These are phyloP conservation scores for Linanthus parryae DNA, from an alignment of 148 eudicot species.

Conservation along the genomic window DNA sequence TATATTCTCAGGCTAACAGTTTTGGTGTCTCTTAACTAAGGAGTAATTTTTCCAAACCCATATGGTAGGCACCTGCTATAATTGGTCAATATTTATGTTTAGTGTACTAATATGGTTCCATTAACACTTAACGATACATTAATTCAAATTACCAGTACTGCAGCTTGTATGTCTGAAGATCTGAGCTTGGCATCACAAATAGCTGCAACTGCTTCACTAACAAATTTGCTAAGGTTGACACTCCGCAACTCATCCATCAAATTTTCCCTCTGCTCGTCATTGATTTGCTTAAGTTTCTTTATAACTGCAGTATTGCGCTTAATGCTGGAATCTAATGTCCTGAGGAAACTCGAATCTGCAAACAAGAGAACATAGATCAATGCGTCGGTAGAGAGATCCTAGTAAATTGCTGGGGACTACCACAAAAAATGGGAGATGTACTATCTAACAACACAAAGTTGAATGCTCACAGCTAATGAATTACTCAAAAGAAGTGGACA, in stretches of 20 bases:
- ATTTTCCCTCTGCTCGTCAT: conserved; percentile 92
- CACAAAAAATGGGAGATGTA: too few species aligned
- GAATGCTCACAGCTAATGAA: too few species aligned
- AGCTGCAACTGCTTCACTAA: conserved; percentile 92
- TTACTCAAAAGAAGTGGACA: too few species aligned
- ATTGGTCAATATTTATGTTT: too few species aligned
- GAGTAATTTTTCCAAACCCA: too few species aligned
- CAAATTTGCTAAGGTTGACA: conserved; percentile 94
- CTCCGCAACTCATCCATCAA: conserved; percentile 87
- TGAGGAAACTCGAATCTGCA: conserved; percentile 68
- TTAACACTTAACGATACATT: too few species aligned
- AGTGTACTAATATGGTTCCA: too few species aligned
- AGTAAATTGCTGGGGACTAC: too few species aligned
- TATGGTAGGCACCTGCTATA: too few species aligned
- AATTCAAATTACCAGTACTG: conserved; percentile 72
- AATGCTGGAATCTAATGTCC: conserved; percentile 92
- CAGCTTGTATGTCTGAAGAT: conserved; percentile 88
- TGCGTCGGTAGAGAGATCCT: not conserved
- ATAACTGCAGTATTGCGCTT: conserved; percentile 98
- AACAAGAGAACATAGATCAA: conserved; percentile 13
- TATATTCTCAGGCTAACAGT: too few species aligned
- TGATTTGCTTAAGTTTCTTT: conserved; percentile 92
- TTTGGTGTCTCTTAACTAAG: too few species aligned
- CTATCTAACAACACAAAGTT: too few species aligned
- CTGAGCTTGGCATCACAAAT: conserved; percentile 95